A percentile compares a stretch with the other conserved stretches of the same genome.
phyloP scores from a whole-genome alignment of 1,284 basidiomycete species.

The Phellopilus nigrolimitatus region DNA sequence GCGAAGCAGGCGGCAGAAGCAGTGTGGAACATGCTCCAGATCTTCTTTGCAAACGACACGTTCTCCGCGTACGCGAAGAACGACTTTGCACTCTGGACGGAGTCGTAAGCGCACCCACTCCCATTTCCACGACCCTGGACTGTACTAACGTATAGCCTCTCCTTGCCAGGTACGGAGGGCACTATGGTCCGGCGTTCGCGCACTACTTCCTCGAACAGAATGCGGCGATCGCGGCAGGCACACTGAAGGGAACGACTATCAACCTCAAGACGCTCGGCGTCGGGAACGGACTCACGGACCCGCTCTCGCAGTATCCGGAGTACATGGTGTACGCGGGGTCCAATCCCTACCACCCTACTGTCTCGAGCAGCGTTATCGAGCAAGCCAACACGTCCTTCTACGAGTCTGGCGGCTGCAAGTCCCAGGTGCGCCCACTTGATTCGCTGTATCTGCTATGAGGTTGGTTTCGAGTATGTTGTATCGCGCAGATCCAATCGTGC shows the following conservation, averaged over 20 bases:
- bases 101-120: too few relatives aligned
- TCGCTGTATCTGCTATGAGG: background rate
- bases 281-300: slow-evolving; percentile 62
- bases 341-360: slow-evolving; percentile 54
- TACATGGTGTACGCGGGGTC: slow-evolving; percentile 49
- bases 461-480: background rate
- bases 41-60: slow-evolving; percentile 54
- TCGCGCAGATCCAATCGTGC: slow-evolving; percentile 43
- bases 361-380: slow-evolving; percentile 36
- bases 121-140: background rate
- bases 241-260: slow-evolving; percentile 43
- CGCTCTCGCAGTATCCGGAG: slow-evolving; percentile 51
- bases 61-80: slow-evolving; percentile 49
- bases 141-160: background rate
- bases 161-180: slow-evolving; percentile 59
- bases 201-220: slow-evolving; percentile 59
- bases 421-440: slow-evolving; percentile 38
- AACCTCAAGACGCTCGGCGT: slow-evolving; percentile 60
- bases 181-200: slow-evolving; percentile 60
- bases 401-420: slow-evolving; percentile 43
- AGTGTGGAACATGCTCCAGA: slow-evolving; percentile 62
- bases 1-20: slow-evolving; percentile 51
- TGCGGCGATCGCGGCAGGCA: slow-evolving; percentile 46
- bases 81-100: slow-evolving; percentile 58
- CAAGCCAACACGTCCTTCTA: slow-evolving; percentile 43